A percentile compares a stretch with the other conserved stretches of the same genome.
These are phyloP conservation scores for Metarhizium album DNA, from an alignment of 2,329 filamentous ascomycete species.

Conservation along the genomic window DNA sequence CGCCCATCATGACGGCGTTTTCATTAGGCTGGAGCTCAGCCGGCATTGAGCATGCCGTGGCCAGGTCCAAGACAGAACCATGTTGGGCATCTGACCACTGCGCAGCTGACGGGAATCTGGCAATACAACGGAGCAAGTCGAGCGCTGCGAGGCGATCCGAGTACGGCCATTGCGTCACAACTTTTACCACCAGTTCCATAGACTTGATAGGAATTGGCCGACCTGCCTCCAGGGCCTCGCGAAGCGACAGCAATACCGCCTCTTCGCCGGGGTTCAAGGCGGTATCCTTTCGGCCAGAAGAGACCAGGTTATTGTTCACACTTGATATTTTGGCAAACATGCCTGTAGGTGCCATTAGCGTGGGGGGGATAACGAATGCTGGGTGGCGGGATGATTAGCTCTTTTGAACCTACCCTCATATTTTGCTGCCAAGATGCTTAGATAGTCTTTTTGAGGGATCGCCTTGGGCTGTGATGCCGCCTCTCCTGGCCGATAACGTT, in stretches of 20 bases:
- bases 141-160: conserved; percentile 72
- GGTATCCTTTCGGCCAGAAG: conserved; percentile 59
- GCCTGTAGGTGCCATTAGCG: conserved; percentile 29
- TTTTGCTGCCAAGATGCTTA: conserved; percentile 67
- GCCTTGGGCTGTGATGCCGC: conserved; percentile 40
- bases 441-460: conserved; percentile 69
- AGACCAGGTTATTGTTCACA: conserved; percentile 63
- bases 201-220: conserved; percentile 39
- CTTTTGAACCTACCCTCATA: conserved; percentile 35
- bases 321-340: conserved; percentile 69
- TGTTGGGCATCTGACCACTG: conserved; percentile 41
- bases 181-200: conserved; percentile 56
- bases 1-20: conserved; percentile 81
- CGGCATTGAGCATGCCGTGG: conserved; percentile 28
- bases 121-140: conserved; percentile 77
- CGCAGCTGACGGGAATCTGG: conserved; percentile 57
- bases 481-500: conserved; percentile 62
- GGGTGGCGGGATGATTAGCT: not conserved
- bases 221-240: conserved; percentile 50
- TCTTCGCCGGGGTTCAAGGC: conserved; percentile 66
- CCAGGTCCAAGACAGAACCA: conserved; percentile 49
- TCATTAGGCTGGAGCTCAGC: conserved; percentile 50
- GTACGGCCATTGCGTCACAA: conserved; percentile 71
- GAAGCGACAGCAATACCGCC: conserved; percentile 48
- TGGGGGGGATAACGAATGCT: not conserved